Percentiles rank a stretch among this genome's conserved stretches.
These are phyloP conservation scores for Colletotrichum tabaci DNA, from an alignment of 2,329 filamentous ascomycete genomes.

Conservation along the genomic window DNA sequence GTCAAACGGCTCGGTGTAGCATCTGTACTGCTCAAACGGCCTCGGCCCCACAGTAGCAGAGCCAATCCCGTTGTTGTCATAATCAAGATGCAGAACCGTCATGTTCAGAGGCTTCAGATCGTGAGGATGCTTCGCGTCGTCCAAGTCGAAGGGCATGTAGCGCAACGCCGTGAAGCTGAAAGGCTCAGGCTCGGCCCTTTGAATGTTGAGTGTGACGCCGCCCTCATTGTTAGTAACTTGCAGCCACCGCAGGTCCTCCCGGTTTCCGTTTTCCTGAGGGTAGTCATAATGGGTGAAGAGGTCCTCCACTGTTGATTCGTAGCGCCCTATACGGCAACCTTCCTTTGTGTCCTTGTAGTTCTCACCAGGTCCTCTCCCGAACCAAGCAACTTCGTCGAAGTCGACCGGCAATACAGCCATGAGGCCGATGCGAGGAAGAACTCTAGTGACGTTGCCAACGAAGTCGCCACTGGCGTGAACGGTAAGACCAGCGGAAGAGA, in stretches of 20 bases:
- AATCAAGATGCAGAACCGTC: conserved; percentile 59
- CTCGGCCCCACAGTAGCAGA: conserved; percentile 61
- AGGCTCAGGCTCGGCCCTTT: conserved; percentile 28
- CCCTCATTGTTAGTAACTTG: conserved; percentile 43
- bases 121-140: conserved; percentile 61
- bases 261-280: conserved; percentile 68
- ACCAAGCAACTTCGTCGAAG: conserved; percentile 57
- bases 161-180: conserved; percentile 59
- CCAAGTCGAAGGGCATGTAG: conserved; percentile 57
- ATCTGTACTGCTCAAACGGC: conserved; percentile 42
- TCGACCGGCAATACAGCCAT: conserved; percentile 53
- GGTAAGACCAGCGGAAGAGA: conserved; percentile 53
- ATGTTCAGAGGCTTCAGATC: conserved; percentile 59
- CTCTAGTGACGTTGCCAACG: conserved; percentile 56
- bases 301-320: conserved; percentile 52
- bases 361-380: conserved; percentile 67
- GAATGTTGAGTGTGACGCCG: conserved; percentile 36
- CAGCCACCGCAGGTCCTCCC: conserved; percentile 64
- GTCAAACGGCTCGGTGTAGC: conserved; percentile 42
- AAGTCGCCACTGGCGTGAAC: conserved; percentile 55
- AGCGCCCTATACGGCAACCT: conserved; percentile 59
- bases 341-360: conserved; percentile 66
- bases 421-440: conserved; percentile 65
- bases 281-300: conserved; percentile 66
- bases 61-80: conserved; percentile 59